These are phyloP conservation scores for Leccinum broughii DNA, from an alignment of 768 basidiomycete genomes.

Conservation along the genomic window DNA sequence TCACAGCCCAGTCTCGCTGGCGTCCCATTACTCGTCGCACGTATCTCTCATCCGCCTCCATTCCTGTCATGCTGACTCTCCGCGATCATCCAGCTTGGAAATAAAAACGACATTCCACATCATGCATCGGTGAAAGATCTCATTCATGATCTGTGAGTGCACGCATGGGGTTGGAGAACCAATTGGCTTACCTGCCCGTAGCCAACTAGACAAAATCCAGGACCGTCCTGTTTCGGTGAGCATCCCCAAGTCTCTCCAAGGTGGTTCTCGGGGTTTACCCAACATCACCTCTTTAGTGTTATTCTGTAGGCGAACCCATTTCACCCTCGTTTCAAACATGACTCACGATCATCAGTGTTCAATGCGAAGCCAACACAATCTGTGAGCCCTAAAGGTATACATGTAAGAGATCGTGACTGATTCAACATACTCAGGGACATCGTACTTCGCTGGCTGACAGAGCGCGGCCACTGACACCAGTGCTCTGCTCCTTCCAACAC, in stretches of 20 bases:
- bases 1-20: slow-evolving; percentile 62
- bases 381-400: slow-evolving; percentile 46
- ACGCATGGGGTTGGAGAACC: no score
- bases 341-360: slow-evolving; percentile 63
- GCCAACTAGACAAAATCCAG: slow-evolving; percentile 72
- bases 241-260: slow-evolving; percentile 13
- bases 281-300: slow-evolving; percentile 51
- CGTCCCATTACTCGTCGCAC: slow-evolving; percentile 81
- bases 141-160: slow-evolving; percentile 68
- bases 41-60: slow-evolving; percentile 28
- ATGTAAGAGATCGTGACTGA: background rate
- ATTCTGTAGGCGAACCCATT: slow-evolving; percentile 55
- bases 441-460: slow-evolving; percentile 83
- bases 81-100: slow-evolving; percentile 61
- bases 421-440: slow-evolving; percentile 57
- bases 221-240: slow-evolving; percentile 85
- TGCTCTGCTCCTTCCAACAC: background rate
- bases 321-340: background rate
- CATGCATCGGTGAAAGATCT: slow-evolving; percentile 82
- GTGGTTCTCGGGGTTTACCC: background rate
- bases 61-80: background rate
- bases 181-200: slow-evolving; percentile 30
- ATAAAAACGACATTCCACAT: slow-evolving; percentile 85
- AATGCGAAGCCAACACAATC: slow-evolving; percentile 94
- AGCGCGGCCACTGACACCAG: slow-evolving; percentile 58